Percentiles rank a stretch among this genome's conserved stretches.
Evolutionary conservation across 1,284 basidiomycete species (phyloP).

Genomic region (Cutaneotrichosporon sp.): DNA sequence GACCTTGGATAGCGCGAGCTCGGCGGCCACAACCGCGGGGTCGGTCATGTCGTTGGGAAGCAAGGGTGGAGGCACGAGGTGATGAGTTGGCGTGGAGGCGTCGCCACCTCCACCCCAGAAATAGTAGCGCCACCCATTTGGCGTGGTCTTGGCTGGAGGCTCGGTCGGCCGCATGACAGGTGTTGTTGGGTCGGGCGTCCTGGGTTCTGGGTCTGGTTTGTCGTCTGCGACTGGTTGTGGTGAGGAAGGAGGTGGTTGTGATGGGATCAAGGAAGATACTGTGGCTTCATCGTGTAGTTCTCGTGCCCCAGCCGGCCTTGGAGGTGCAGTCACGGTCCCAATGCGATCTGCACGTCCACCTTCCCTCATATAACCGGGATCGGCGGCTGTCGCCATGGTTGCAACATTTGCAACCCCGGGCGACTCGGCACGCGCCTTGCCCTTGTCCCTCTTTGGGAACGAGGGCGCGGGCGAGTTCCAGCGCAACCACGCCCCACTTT

Average conservation of each 20-base stretch:
- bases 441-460: conserved; percentile 42
- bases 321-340: not conserved
- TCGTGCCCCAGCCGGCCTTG: not conserved
- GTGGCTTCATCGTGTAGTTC: not conserved
- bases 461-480: conserved; percentile 43
- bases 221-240: conserved; percentile 1
- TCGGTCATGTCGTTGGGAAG: not conserved
- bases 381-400: not conserved
- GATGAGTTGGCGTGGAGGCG: conserved; percentile 5
- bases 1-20: not conserved
- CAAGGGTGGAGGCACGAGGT: not conserved
- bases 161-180: not conserved
- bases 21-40: not conserved
- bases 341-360: not conserved
- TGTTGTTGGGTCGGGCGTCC: not conserved
- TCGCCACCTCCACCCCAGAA: conserved; percentile 14
- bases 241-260: conserved; percentile 4
- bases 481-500: conserved; percentile 40
- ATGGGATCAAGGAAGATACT: not conserved
- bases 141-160: not conserved
- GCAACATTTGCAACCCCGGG: not conserved
- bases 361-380: not conserved
- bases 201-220: not conserved
- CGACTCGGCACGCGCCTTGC: conserved; percentile 31
- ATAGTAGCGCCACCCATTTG: conserved; percentile 12